A percentile compares a stretch with the other conserved stretches of the same genome.
Conservation (phyloP, 306 rosid genomes). For the Bauhinia variegata region DNA sequence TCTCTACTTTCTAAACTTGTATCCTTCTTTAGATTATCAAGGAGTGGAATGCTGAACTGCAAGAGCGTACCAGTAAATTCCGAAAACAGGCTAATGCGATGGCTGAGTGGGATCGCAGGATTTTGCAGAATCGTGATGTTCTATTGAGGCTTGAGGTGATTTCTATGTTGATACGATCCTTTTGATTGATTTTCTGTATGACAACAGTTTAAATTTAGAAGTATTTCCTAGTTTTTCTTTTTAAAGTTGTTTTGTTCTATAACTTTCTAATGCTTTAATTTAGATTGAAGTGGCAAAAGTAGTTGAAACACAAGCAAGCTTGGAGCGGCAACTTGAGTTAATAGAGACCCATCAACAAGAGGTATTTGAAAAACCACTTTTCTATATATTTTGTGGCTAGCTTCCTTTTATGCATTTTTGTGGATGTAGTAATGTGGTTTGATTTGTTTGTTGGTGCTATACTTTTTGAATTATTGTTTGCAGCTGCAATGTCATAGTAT, state of each 20-base stretch:
- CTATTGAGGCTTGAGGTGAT: slow-evolving; percentile 83
- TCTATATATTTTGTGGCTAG: not conserved
- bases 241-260: slow-evolving; percentile 8
- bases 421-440: slow-evolving; percentile 5
- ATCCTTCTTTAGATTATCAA: slow-evolving; percentile 67
- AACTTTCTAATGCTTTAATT: slow-evolving; percentile 32
- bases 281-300: slow-evolving; percentile 96
- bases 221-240: not conserved
- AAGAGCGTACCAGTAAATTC: slow-evolving; percentile 92
- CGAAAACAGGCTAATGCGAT: slow-evolving; percentile 95
- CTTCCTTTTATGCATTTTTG: slow-evolving; percentile 14
- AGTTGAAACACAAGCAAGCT: slow-evolving; percentile 79
- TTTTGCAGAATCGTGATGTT: slow-evolving; percentile 86
- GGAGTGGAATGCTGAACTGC: slow-evolving; percentile 95
- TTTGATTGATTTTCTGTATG: slow-evolving; percentile 16
- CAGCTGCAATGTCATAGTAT: not conserved
- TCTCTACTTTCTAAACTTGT: slow-evolving; percentile 27
- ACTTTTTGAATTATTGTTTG: not conserved
- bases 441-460: not conserved
- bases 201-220: slow-evolving; percentile 6
- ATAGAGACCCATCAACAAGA: slow-evolving; percentile 95
- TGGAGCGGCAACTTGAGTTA: slow-evolving; percentile 92
- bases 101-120: slow-evolving; percentile 94
- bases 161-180: slow-evolving; percentile 9
- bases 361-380: slow-evolving; percentile 54